A percentile compares a stretch with the other conserved stretches of the same genome.
phyloP scores from a whole-genome alignment of 2,329 filamentous ascomycete genomes.

The Fusarium lateritium region DNA sequence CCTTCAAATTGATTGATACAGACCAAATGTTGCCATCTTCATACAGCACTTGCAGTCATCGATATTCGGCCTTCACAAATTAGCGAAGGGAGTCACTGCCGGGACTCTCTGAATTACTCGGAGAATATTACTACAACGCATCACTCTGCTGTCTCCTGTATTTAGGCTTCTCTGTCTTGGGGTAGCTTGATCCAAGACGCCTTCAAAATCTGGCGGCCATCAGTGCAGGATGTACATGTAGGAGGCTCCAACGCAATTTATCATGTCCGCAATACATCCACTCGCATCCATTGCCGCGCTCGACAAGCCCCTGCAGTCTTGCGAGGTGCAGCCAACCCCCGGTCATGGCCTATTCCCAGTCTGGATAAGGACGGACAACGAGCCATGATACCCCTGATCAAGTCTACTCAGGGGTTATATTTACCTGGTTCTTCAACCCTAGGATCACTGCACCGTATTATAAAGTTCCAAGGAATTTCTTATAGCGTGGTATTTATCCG shows the following conservation, averaged over 20 bases:
- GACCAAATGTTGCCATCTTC: background rate
- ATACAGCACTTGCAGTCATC: too few relatives aligned
- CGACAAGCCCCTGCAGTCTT: slow-evolving; percentile 34
- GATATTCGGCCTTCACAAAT: too few relatives aligned
- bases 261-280: slow-evolving; percentile 44
- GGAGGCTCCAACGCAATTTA: slow-evolving; percentile 45
- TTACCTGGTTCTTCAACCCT: slow-evolving; percentile 8
- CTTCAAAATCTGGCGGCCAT: background rate
- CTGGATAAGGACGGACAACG: slow-evolving; percentile 17
- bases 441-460: slow-evolving; percentile 13
- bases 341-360: slow-evolving; percentile 36
- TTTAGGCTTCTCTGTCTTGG: slow-evolving; percentile 6
- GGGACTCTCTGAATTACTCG: background rate
- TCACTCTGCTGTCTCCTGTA: background rate
- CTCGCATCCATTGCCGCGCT: slow-evolving; percentile 24
- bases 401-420: slow-evolving; percentile 33
- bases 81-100: background rate
- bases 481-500: background rate
- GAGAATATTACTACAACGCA: too few relatives aligned
- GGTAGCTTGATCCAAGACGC: slow-evolving; percentile 8
- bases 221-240: slow-evolving; percentile 5
- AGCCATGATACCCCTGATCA: slow-evolving; percentile 34
- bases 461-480: background rate
- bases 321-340: slow-evolving; percentile 25
- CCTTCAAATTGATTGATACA: background rate